phyloP scores from a whole-genome alignment of 2,329 filamentous ascomycete species.

The Colletotrichum phormii region DNA sequence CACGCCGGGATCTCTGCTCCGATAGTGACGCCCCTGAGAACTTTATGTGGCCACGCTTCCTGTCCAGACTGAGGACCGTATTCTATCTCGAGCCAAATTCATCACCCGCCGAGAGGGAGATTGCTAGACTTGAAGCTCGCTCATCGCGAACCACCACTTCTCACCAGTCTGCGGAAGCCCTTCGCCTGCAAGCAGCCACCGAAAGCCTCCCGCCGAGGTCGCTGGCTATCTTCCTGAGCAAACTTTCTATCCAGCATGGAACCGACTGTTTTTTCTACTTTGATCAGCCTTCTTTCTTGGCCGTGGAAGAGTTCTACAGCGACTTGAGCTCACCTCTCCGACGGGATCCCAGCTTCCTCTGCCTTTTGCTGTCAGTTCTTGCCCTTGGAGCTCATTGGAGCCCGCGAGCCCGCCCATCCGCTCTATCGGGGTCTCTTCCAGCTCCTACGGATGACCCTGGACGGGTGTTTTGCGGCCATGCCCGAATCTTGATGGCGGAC shows the following conservation, averaged over 20 bases:
- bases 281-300: neutral
- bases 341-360: neutral
- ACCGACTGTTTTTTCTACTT: neutral
- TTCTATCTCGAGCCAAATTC: neutral
- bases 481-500: neutral
- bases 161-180: neutral
- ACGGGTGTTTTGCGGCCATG: neutral
- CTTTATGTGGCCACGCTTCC: neutral
- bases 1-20: neutral
- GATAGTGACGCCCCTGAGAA: neutral
- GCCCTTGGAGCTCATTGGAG: neutral
- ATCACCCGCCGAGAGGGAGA: neutral
- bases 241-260: neutral
- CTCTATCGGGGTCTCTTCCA: neutral
- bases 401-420: neutral
- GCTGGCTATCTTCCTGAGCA: neutral
- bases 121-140: neutral
- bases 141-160: neutral
- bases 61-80: neutral
- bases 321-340: neutral
- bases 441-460: neutral
- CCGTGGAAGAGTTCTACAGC: neutral
- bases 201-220: neutral
- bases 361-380: neutral
- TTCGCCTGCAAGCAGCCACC: neutral